Evolutionary conservation across 2,329 filamentous ascomycete genomes (phyloP), one percentile per base, ranked within the genome.

Genomic region (Rhynchosporium secalis): DNA sequence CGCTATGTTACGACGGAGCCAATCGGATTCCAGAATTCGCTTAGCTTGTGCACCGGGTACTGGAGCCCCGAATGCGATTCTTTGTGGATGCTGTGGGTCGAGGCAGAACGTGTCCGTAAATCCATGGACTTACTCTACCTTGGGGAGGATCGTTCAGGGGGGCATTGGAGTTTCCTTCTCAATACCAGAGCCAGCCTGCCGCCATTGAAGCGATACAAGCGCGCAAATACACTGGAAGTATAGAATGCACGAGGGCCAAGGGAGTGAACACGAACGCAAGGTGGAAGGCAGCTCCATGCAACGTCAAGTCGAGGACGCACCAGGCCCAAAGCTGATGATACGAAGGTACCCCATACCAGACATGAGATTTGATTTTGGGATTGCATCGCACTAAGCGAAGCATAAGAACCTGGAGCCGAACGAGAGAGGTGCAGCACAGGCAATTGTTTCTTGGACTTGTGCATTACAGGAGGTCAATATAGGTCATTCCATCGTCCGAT

Each of bases 121-220:
- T 20, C 43, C 43, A 46, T 46, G n/a, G n/a, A 46, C n/a, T 46
- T 20, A 28, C 1, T 26, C 15, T 8, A 12, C 15, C 40, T 4
- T 13, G 3, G 7, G 7, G 26, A 20, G 5, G 6, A 46, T 46
- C 3, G n/a, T 8, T 1, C n/a, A 28, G 13, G 15, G 15, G 36
- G 10, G n/a, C 2, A 36, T 15, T 20, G 13, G 15, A 15, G 10
- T 4, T 26, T 57, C 28, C 41, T 29, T 41, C 47, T 20, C n/a
- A 46, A 46, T 46, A 29, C 38, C 43, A 20, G 20, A 20, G 40
- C 54, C 41, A 33, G 31, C 15, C 56, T 47, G 56, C 56, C 56
- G 56, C 56, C 56, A 58, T 49, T 58, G 56, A 58, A 58, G 56
- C 56, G 56, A 58, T 58, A 26, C 48, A 58, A 58, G 56, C 56